Conservation (phyloP, 148 eudicot genomes). For the Vaccinium macrocarpon region DNA sequence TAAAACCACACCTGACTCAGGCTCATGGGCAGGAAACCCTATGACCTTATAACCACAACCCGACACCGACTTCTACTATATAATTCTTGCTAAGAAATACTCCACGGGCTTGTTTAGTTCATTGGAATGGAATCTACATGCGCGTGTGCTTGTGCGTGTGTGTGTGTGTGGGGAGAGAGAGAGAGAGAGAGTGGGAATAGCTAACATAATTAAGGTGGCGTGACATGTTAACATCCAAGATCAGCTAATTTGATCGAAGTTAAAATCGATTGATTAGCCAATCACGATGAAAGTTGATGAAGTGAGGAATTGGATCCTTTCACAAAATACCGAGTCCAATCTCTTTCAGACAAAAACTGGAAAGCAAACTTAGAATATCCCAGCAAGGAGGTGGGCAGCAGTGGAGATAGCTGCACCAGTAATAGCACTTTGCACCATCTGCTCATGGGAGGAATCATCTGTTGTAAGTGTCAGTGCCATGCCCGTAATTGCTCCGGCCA, state of each 20-base stretch:
- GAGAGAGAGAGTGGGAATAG: not conserved
- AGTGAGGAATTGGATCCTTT: not conserved
- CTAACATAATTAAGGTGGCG: not conserved
- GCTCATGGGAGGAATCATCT: conserved; percentile 67
- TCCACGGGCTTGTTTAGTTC: too few species aligned
- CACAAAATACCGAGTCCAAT: not conserved
- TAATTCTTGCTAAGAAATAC: too few species aligned
- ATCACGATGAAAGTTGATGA: not conserved
- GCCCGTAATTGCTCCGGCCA: conserved; percentile 95
- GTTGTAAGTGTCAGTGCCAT: conserved; percentile 68
- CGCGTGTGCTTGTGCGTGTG: too few species aligned
- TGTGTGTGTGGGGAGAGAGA: not conserved
- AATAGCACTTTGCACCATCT: conserved; percentile 84
- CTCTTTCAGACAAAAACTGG: not conserved
- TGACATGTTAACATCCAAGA: not conserved
- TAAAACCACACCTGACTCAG: too few species aligned
- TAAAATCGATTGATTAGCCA: not conserved
- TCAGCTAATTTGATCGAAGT: not conserved
- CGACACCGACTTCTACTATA: too few species aligned
- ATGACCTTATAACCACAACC: too few species aligned
- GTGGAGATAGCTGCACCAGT: conserved; percentile 95
- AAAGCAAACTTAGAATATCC: conserved; percentile 41
- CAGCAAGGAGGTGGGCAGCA: conserved; percentile 79
- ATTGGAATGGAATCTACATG: too few species aligned
- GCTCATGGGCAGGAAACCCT: too few species aligned